These are phyloP conservation scores for Anacardium occidentale DNA, from an alignment of 345 rosid species.

Conservation along the genomic window DNA sequence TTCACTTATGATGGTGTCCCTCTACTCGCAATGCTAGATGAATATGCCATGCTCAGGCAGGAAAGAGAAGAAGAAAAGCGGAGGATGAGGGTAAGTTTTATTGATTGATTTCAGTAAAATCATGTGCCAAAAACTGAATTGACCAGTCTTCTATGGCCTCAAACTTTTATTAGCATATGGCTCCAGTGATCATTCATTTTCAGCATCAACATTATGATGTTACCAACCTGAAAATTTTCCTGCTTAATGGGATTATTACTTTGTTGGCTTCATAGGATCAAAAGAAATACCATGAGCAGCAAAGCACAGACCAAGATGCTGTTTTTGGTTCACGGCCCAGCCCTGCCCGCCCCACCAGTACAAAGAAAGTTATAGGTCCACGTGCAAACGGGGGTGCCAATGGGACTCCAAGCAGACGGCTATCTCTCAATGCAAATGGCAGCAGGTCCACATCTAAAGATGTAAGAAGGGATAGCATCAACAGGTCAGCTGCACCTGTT, in stretches of 20 bases:
- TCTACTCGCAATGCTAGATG: constrained; percentile 92
- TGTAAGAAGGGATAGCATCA: constrained; percentile 61
- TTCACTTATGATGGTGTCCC: constrained; percentile 91
- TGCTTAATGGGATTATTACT: background rate
- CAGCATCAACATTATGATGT: background rate
- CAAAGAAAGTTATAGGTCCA: constrained; percentile 77
- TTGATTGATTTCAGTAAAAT: background rate
- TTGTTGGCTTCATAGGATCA: constrained; percentile 43
- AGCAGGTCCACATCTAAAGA: constrained; percentile 62
- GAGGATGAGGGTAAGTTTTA: constrained; percentile 58
- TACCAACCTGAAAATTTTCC: background rate
- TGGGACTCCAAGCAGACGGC: constrained; percentile 74
- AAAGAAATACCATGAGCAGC: constrained; percentile 86
- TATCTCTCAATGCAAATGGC: constrained; percentile 84
- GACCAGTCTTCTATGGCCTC: background rate
- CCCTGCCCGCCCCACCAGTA: constrained; percentile 66
- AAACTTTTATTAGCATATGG: background rate
- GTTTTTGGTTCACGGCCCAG: constrained; percentile 68
- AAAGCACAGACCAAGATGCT: constrained; percentile 71
- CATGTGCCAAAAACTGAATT: background rate
- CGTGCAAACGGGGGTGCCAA: constrained; percentile 69
- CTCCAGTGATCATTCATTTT: background rate
- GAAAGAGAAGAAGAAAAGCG: constrained; percentile 96
- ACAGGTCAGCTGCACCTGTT: constrained; percentile 56
- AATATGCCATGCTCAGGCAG: constrained; percentile 86